Evolutionary conservation across 257 asterid species (phyloP).

Genomic region (Cordia subcordata): DNA sequence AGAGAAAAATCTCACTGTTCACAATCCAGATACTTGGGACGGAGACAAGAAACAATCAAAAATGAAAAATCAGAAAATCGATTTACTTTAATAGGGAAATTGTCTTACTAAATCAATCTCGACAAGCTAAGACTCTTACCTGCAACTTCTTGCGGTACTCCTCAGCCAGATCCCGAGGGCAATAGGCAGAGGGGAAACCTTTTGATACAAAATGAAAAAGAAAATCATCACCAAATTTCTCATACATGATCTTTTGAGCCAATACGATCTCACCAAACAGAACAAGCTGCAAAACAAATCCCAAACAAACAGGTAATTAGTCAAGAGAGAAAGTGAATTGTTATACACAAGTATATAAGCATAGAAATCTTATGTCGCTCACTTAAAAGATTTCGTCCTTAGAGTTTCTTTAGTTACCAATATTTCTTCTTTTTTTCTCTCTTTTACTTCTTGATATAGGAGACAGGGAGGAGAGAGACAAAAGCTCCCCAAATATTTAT

Average conservation of each 20-base stretch:
- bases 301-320: constrained; percentile 5
- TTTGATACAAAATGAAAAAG: constrained; percentile 66
- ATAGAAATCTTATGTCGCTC: background rate
- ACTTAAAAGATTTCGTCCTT: no score
- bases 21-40: no score
- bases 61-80: background rate
- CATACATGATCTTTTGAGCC: constrained; percentile 92
- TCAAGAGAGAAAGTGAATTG: background rate
- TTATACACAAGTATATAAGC: background rate
- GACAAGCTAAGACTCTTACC: constrained; percentile 37
- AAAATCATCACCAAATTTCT: constrained; percentile 81
- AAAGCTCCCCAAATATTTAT: no score
- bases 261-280: constrained; percentile 76
- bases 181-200: constrained; percentile 57
- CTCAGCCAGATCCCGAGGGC: constrained; percentile 85
- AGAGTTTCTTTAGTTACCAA: no score
- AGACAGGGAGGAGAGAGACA: no score
- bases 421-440: no score
- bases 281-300: constrained; percentile 42
- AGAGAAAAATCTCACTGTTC: no score
- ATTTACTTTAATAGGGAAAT: no score
- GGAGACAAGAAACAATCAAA: no score
- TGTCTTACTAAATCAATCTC: background rate
- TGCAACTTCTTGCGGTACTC: constrained; percentile 79
- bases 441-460: no score